phyloP scores from a whole-genome alignment of 768 basidiomycete genomes.

The button mushroom (Agaricus bisporus) region DNA sequence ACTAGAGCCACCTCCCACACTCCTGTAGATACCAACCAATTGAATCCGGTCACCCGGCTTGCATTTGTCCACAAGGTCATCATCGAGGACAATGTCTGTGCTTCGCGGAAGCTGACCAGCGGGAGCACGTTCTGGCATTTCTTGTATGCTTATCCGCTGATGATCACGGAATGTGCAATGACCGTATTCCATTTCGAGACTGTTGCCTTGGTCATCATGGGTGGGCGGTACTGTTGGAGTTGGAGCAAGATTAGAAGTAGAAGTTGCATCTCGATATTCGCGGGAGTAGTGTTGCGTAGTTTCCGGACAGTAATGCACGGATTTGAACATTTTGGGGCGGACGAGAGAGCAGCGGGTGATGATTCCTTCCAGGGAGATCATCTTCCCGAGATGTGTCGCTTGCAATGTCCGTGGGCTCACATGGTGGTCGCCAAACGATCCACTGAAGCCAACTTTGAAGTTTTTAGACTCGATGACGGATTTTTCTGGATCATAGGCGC shows the following conservation, averaged over 20 bases:
- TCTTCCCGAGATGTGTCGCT: conserved; percentile 85
- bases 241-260: conserved; percentile 80
- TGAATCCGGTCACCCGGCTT: conserved; percentile 98
- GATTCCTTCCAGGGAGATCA: conserved; percentile 97
- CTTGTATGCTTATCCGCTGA: conserved; percentile 96
- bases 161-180: conserved; percentile 91
- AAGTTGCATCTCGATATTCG: conserved; percentile 90
- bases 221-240: conserved; percentile 85
- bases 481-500: conserved; percentile 71
- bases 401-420: conserved; percentile 90
- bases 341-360: conserved; percentile 97
- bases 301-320: conserved; percentile 91
- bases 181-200: conserved; percentile 89
- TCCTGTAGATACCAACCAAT: conserved; percentile 91
- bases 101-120: conserved; percentile 95
- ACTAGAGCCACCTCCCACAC: conserved; percentile 83
- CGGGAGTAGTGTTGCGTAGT: conserved; percentile 80
- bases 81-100: conserved; percentile 93
- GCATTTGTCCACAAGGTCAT: conserved; percentile 94
- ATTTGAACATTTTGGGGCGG: conserved; percentile 96
- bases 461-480: conserved; percentile 75
- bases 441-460: conserved; percentile 87
- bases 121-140: conserved; percentile 98
- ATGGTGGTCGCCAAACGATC: conserved; percentile 97
- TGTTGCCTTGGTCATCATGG: conserved; percentile 84